Conservation (phyloP, 192 early-diverging fungal species). For the Backusella sp. region DNA sequence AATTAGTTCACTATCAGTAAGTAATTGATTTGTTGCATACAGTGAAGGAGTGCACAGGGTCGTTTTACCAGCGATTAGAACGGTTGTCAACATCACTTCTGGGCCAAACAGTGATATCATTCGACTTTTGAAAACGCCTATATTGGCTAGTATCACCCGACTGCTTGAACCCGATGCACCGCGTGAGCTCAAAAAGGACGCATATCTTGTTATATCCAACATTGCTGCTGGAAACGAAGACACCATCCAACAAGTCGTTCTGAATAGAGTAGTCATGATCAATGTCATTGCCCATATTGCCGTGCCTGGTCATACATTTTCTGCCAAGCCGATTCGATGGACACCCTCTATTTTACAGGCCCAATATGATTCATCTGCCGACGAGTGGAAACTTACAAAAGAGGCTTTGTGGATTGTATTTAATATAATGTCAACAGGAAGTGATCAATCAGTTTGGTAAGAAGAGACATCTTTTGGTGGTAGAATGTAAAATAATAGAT, state of each 20-base stretch:
- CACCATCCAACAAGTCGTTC: constrained; percentile 19
- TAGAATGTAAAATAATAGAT: neutral
- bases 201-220: constrained; percentile 32
- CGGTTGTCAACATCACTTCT: constrained; percentile 37
- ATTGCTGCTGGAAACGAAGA: constrained; percentile 22
- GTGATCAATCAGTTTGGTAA: constrained; percentile 27
- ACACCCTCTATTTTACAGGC: neutral
- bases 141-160: constrained; percentile 1
- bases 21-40: neutral
- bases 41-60: neutral
- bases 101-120: constrained; percentile 28
- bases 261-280: constrained; percentile 17
- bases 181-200: constrained; percentile 20
- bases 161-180: constrained; percentile 8
- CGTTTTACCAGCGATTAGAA: constrained; percentile 20
- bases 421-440: constrained; percentile 30
- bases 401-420: constrained; percentile 32
- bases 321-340: neutral
- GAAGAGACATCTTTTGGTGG: neutral
- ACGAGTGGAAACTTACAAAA: constrained; percentile 38
- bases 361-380: neutral
- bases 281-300: constrained; percentile 19
- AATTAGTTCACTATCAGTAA: no score
- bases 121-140: constrained; percentile 1
- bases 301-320: constrained; percentile 19